Evolutionary conservation across 345 rosid species (phyloP), one percentile per base, ranked within the genome.

Genomic region (Sisymbrium altissimum): DNA sequence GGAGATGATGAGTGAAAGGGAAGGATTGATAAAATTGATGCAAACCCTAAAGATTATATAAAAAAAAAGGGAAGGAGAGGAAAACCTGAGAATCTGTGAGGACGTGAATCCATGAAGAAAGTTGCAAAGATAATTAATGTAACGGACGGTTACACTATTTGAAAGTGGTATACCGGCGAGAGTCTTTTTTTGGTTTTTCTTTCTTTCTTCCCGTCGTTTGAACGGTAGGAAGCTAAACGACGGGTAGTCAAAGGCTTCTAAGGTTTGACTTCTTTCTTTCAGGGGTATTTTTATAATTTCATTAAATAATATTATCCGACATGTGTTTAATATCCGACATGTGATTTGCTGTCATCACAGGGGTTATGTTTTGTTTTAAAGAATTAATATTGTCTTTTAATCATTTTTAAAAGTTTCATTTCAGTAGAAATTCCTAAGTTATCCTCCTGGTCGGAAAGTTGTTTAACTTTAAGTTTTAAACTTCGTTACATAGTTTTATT

Each of bases 31-130:
- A 43, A 21, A 12, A 36, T 13, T 54, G 61, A 46, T 8, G 10
- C n/a, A 30, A 70, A 65, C 73, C 72, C 65, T 54, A 74, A 30
- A 1, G 6, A 14, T 10, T 3, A 40, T 71, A 18, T 7, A 54
- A n/a, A 7, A 32, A 32, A 30, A 13, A 14, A 33, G 46, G 35
- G 10, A 65, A 35, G 25, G 15, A 25, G 30, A 32, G 39, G 25
- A 38, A n/a, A 19, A 68, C 70, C 72, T 67, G 68, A 66, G 43
- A 59, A 59, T 67, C 40, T 33, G 58, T 41, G 18, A 23, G 14
- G 29, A 21, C 27, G 44, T 9, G 39, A 64, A 21, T 8, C 70
- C 71, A 73, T 64, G 65, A 33, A 15, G 21, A 73, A 8, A 19
- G 27, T 41, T 49, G 56, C 9, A 6, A 64, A 49, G 21, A 9